phyloP scores from a whole-genome alignment of 2,329 filamentous ascomycete genomes.

The Cordyceps cateniannulata region DNA sequence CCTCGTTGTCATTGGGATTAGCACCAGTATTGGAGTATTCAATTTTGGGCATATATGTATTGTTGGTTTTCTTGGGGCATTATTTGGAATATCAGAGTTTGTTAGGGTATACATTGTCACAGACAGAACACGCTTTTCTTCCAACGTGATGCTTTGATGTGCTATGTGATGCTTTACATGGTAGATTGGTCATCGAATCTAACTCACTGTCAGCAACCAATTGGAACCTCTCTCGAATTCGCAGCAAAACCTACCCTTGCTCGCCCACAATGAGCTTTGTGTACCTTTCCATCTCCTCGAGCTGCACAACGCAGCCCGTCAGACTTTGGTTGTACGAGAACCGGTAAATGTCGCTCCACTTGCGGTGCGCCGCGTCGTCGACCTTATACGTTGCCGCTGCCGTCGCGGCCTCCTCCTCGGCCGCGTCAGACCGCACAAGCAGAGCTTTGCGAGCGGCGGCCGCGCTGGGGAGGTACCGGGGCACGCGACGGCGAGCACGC shows the following conservation, averaged over 20 bases:
- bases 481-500: constrained; percentile 41
- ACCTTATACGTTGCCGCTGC: constrained; percentile 15
- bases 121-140: neutral
- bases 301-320: constrained; percentile 47
- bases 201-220: neutral
- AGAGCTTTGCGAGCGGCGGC: constrained; percentile 46
- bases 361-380: constrained; percentile 27
- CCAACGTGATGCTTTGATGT: neutral
- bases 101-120: neutral
- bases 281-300: constrained; percentile 48
- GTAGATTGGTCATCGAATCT: constrained; percentile 12
- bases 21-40: constrained; percentile 12
- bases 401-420: constrained; percentile 31
- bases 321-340: constrained; percentile 48
- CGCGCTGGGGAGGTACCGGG: constrained; percentile 50
- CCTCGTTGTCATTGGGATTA: neutral
- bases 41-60: constrained; percentile 12
- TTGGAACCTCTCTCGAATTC: neutral
- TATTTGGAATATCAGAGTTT: constrained; percentile 11
- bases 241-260: constrained; percentile 32
- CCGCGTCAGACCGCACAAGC: constrained; percentile 41
- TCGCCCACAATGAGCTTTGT: constrained; percentile 54
- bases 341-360: constrained; percentile 52
- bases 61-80: constrained; percentile 1
- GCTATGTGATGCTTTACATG: constrained; percentile 1